Percentiles rank a stretch among this genome's conserved stretches.
Conservation (phyloP, 768 basidiomycete species). For the Pleurotus salmoneostramineus region DNA sequence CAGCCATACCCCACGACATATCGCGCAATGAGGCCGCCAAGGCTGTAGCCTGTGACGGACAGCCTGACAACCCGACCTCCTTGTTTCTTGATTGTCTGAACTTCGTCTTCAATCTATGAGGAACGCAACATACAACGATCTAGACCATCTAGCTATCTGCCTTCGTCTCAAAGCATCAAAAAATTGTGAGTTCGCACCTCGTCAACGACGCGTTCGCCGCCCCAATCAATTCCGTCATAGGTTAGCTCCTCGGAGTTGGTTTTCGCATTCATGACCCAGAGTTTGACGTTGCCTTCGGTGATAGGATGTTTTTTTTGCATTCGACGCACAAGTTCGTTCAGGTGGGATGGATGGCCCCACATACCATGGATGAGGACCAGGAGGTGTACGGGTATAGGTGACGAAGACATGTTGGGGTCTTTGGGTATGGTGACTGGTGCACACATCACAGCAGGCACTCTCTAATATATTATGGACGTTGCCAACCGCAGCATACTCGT, state of each 20-base stretch:
- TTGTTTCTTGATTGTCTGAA: neutral
- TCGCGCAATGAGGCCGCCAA: slow-evolving; percentile 2
- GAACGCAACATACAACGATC: neutral
- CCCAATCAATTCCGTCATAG: slow-evolving; percentile 6
- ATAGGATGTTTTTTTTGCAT: slow-evolving; percentile 30
- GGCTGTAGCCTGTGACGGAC: slow-evolving; percentile 3
- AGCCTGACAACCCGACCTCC: neutral
- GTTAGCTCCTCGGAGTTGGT: slow-evolving; percentile 1
- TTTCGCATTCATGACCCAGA: slow-evolving; percentile 1
- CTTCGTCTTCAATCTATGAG: slow-evolving; percentile 1
- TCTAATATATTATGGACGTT: neutral
- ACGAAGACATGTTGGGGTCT: neutral
- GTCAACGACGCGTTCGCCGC: slow-evolving; percentile 2
- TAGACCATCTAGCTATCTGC: neutral
- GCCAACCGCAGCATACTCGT: neutral
- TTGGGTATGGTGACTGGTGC: neutral
- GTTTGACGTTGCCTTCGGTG: slow-evolving; percentile 13
- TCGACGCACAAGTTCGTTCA: slow-evolving; percentile 25
- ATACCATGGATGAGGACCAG: slow-evolving; percentile 62
- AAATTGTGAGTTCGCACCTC: slow-evolving; percentile 9
- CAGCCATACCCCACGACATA: slow-evolving; percentile 1
- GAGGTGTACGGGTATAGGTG: slow-evolving; percentile 31
- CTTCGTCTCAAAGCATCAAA: neutral
- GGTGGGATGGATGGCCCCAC: slow-evolving; percentile 76
- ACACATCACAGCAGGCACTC: neutral